A percentile compares a stretch with the other conserved stretches of the same genome.
These are phyloP conservation scores for Saccharomycopsis amapae DNA, from an alignment of 805 yeast genomes.

Conservation along the genomic window DNA sequence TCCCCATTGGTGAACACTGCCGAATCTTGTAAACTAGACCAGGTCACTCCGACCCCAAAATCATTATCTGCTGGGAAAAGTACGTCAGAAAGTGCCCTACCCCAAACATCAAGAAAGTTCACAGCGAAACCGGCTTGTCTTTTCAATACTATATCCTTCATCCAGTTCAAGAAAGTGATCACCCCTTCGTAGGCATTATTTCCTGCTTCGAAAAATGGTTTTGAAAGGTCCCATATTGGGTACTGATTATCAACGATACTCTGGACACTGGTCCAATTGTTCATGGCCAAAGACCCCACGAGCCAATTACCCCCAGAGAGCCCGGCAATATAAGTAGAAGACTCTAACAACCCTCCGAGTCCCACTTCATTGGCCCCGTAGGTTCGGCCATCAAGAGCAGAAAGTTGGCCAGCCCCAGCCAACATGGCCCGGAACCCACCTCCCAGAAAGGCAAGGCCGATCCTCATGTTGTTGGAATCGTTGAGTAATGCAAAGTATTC, in stretches of 20 bases:
- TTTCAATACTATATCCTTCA: constrained; percentile 42
- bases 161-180: constrained; percentile 23
- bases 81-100: constrained; percentile 25
- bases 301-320: constrained; percentile 88
- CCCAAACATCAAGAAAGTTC: constrained; percentile 72
- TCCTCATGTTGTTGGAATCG: constrained; percentile 30
- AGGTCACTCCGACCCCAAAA: constrained; percentile 42
- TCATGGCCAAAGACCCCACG: constrained; percentile 56
- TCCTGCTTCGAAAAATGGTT: constrained; percentile 47
- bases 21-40: constrained; percentile 36
- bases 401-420: constrained; percentile 72
- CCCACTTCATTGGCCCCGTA: constrained; percentile 44
- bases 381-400: constrained; percentile 74
- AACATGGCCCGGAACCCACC: constrained; percentile 91
- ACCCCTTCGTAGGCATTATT: constrained; percentile 46
- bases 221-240: constrained; percentile 60
- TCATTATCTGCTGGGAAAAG: constrained; percentile 43
- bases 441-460: constrained; percentile 65
- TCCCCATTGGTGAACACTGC: constrained; percentile 40
- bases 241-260: constrained; percentile 40
- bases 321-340: constrained; percentile 65
- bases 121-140: constrained; percentile 57
- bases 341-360: constrained; percentile 66
- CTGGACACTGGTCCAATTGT: constrained; percentile 67
- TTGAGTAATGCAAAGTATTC: neutral